Evolutionary conservation across 495 filamentous ascomycete genomes (phyloP).

Genomic region (Penicillium odoratum): DNA sequence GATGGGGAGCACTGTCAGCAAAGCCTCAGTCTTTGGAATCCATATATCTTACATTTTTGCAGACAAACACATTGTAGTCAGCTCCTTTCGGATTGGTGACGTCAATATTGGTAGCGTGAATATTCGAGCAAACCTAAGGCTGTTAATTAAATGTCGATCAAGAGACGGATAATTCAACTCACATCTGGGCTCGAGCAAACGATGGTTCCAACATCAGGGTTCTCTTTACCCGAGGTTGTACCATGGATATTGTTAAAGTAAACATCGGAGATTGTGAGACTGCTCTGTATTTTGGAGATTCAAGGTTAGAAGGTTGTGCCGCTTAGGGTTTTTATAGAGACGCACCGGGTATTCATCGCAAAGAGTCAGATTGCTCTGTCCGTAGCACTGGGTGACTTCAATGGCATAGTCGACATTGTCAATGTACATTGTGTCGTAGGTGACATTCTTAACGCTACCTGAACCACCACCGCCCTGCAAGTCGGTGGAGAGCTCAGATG

Average conservation of each 20-base stretch:
- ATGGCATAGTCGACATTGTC: conserved; percentile 65
- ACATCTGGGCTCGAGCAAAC: conserved; percentile 57
- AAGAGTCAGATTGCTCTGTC: conserved; percentile 60
- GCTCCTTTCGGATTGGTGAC: conserved; percentile 53
- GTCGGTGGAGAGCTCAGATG: conserved; percentile 51
- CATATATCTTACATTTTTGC: conserved; percentile 48
- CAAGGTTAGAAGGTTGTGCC: neutral
- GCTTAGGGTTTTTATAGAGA: neutral
- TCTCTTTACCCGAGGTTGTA: conserved; percentile 50
- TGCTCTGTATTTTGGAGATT: conserved; percentile 33
- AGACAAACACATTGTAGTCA: conserved; percentile 42
- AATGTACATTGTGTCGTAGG: conserved; percentile 55
- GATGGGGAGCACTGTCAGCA: neutral
- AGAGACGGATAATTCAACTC: conserved; percentile 11
- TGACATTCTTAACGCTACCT: conserved; percentile 56
- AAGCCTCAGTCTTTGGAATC: neutral
- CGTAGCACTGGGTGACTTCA: conserved; percentile 67
- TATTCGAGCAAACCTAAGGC: conserved; percentile 51
- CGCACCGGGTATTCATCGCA: conserved; percentile 56
- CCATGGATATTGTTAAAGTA: conserved; percentile 56
- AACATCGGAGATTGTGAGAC: conserved; percentile 57
- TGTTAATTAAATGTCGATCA: conserved; percentile 4
- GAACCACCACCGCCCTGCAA: conserved; percentile 62
- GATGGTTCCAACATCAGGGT: conserved; percentile 53
- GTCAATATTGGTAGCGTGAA: conserved; percentile 50